Percentiles rank a stretch among this genome's conserved stretches.
phyloP scores from a whole-genome alignment of 2,329 filamentous ascomycete species.

The Aspergillus neoniger region DNA sequence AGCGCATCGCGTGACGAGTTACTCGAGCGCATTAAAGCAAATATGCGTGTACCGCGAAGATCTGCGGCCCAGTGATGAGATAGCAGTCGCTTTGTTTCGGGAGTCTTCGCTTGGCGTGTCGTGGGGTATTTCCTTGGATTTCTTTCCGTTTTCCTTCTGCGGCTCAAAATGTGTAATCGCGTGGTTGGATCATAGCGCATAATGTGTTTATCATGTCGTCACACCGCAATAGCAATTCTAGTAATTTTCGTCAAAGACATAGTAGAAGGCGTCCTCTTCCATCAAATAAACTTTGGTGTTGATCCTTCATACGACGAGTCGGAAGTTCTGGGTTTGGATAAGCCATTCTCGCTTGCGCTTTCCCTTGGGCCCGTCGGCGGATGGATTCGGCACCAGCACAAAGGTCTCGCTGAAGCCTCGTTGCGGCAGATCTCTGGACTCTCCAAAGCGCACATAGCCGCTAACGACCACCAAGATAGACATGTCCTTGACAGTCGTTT shows the following conservation, averaged over 20 bases:
- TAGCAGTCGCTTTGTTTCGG: background rate
- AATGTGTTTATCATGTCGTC: background rate
- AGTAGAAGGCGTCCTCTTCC: background rate
- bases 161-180: slow-evolving; percentile 3
- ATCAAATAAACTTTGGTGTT: background rate
- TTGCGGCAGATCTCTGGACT: slow-evolving; percentile 60
- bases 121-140: background rate
- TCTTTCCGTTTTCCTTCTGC: background rate
- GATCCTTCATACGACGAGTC: slow-evolving; percentile 51
- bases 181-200: slow-evolving; percentile 1
- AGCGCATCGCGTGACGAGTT: slow-evolving; percentile 65
- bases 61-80: background rate
- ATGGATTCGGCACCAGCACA: slow-evolving; percentile 71
- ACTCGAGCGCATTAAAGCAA: slow-evolving; percentile 68
- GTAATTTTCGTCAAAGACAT: background rate
- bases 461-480: slow-evolving; percentile 72
- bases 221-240: background rate
- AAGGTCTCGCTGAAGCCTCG: slow-evolving; percentile 79
- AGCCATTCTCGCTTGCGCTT: slow-evolving; percentile 62
- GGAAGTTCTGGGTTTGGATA: slow-evolving; percentile 72
- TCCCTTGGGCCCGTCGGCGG: slow-evolving; percentile 56
- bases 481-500: slow-evolving; percentile 59
- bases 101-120: background rate
- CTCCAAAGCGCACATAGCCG: slow-evolving; percentile 70
- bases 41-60: slow-evolving; percentile 55